Evolutionary conservation across 441 rosid species (phyloP), one percentile per base, ranked within the genome.

Genomic region (Croton laevigatus): DNA sequence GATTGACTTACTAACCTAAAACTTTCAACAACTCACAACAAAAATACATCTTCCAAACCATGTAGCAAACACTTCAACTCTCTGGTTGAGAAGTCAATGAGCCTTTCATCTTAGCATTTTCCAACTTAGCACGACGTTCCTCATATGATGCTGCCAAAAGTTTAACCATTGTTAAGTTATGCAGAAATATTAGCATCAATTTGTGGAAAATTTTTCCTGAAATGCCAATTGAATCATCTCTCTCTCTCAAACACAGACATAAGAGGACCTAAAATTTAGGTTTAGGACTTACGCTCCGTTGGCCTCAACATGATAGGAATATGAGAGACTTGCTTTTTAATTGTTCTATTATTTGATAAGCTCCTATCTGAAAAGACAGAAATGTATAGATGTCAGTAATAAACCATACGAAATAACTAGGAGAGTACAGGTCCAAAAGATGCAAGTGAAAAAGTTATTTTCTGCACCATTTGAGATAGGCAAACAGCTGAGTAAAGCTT

Each of bases 281-380:
- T 27, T 27, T 17, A 55, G 64, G 48, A 84, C 97, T 85, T 85
- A 88, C 97, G 95, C 83, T 91, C 96, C 16, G 94, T 88, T 76
- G 90, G 91, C 72, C 96, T 89, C 61, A 81, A 84, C 79, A 87
- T 76, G 40, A 93, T 76, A 48, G 96, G 88, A 77, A 79, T 71
- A 71, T 91, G 91, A 66, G 83, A 69, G 55, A 79, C 76, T 45
- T 68, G 76, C 86, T 83, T 87, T 78, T 80, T 84, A 40, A 49
- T 70, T 55, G 55, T 83, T 61, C 80, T 77, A 34, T 66, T 23
- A 59, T 61, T 65, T 17, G 42, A 51, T 13, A 46, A 74, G 76
- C 71, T 79, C 71, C 71, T 58, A 60, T 80, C 97, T 89, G 92
- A 45, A 66, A 73, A 65, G 59, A 61, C 36, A 3, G 52, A 74